Evolutionary conservation across 192 early-diverging fungal species (phyloP), one percentile per base, ranked within the genome.

Genomic region (Umbelopsis vinacea): DNA sequence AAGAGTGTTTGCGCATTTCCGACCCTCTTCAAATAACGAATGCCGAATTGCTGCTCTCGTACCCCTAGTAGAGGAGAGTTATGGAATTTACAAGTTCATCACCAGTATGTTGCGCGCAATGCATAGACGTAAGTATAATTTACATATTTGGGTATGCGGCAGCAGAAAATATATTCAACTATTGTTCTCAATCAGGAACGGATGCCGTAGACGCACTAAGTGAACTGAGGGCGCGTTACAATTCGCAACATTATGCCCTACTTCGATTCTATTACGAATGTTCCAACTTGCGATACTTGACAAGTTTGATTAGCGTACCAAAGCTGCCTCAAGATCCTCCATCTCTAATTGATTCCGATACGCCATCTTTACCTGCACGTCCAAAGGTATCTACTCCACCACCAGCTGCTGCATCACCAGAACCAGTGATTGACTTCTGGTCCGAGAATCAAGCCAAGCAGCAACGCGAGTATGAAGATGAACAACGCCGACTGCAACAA

Each of bases 61-160:
- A 38, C 97, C 97, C 15, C 83, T 99, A 60, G 94, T 99, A 6
- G 96, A 99, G 72, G 97, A 99, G 74, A 92, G 88, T 72, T 90
- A 97, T 72, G 94, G 91, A 17, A 97, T 99, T 67, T 99, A 99
- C 83, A 92, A 94, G 76, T 99, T 99, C 79, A 85, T 94, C 35
- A 94, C 94, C 29, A 93, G 86, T 76, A 99, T 99, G 97, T 81
- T 99, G 74, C 90, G 90, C 9, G 95, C 97, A 23, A 98, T 99
- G 95, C 94, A 99, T 81, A 81, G 88, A 77, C 88, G 92, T 93
- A 85, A 46, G 83, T 78, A 37, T 38, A 38, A 0, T 14, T 54
- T 2, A 3, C 4, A 26, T 54, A 0, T 54, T 26, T 8, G 23
- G 11, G 6, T 43, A 43, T 11, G 40, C 40, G 8, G 38, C 8